phyloP scores from a whole-genome alignment of 495 filamentous ascomycete species.

The Extremus antarcticus region DNA sequence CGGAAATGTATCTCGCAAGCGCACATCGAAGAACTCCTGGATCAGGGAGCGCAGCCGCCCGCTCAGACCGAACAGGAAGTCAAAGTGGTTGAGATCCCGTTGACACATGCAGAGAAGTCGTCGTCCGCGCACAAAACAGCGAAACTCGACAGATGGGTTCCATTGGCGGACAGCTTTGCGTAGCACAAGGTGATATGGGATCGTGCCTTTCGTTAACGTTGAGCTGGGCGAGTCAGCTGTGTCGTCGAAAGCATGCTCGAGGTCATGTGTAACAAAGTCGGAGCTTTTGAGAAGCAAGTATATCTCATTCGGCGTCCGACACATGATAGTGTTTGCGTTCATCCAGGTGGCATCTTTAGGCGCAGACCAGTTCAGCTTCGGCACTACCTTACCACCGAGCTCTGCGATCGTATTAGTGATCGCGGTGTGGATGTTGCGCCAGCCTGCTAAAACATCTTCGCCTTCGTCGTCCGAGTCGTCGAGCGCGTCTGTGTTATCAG shows the following conservation, averaged over 20 bases:
- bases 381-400: constrained; percentile 70
- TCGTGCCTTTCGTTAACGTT: constrained; percentile 21
- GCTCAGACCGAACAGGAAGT: constrained; percentile 61
- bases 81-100: constrained; percentile 81
- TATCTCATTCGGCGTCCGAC: constrained; percentile 73
- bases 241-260: constrained; percentile 85
- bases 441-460: constrained; percentile 46
- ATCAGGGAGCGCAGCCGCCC: constrained; percentile 50
- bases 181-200: constrained; percentile 63
- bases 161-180: constrained; percentile 69
- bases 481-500: constrained; percentile 31
- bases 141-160: constrained; percentile 85
- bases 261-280: constrained; percentile 85
- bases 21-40: constrained; percentile 60
- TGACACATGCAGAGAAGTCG: constrained; percentile 75
- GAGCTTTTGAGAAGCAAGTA: constrained; percentile 88
- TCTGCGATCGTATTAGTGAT: constrained; percentile 67
- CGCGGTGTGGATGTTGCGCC: constrained; percentile 61
- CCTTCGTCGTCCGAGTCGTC: constrained; percentile 36
- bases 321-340: constrained; percentile 79
- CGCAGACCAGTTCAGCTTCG: constrained; percentile 94
- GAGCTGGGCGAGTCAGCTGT: constrained; percentile 38
- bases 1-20: constrained; percentile 64
- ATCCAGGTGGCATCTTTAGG: constrained; percentile 98
- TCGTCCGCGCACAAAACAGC: constrained; percentile 78